These are phyloP conservation scores for Crithidia bombi DNA, from an alignment of 208 protist genomes.

Conservation along the genomic window DNA sequence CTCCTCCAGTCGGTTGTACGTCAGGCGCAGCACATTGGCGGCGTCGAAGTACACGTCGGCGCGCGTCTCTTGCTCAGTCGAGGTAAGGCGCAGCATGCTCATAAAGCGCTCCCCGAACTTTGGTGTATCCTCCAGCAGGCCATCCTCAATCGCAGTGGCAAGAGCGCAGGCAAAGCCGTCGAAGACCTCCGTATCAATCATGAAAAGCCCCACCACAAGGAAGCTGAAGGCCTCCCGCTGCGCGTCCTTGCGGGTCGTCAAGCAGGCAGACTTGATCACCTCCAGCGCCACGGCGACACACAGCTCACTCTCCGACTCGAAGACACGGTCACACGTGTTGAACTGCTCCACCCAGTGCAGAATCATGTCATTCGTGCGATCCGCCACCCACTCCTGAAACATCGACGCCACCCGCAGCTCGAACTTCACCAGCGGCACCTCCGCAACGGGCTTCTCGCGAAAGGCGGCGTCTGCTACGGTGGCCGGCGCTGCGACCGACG, in stretches of 20 bases:
- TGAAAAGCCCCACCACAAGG: conserved; percentile 73
- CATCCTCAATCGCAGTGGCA: conserved; percentile 78
- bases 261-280: conserved; percentile 81
- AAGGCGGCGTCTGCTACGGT: conserved; percentile 2
- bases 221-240: conserved; percentile 87
- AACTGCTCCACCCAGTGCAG: conserved; percentile 83
- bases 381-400: conserved; percentile 78
- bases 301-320: conserved; percentile 56
- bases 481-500: conserved; percentile 7
- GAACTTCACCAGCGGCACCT: conserved; percentile 58
- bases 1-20: conserved; percentile 65
- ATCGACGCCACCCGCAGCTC: conserved; percentile 71
- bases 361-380: conserved; percentile 83
- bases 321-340: conserved; percentile 59
- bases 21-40: conserved; percentile 68
- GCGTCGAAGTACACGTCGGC: conserved; percentile 87
- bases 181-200: conserved; percentile 81
- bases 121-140: conserved; percentile 81
- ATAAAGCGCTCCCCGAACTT: conserved; percentile 90
- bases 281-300: conserved; percentile 70
- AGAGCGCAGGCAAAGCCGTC: conserved; percentile 74
- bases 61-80: conserved; percentile 62
- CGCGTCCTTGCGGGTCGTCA: conserved; percentile 81
- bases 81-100: conserved; percentile 78
- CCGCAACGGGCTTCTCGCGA: conserved; percentile 20